A percentile compares a stretch with the other conserved stretches of the same genome.
Conservation (phyloP, 106 monocot species). For the Agapanthus africanus region DNA sequence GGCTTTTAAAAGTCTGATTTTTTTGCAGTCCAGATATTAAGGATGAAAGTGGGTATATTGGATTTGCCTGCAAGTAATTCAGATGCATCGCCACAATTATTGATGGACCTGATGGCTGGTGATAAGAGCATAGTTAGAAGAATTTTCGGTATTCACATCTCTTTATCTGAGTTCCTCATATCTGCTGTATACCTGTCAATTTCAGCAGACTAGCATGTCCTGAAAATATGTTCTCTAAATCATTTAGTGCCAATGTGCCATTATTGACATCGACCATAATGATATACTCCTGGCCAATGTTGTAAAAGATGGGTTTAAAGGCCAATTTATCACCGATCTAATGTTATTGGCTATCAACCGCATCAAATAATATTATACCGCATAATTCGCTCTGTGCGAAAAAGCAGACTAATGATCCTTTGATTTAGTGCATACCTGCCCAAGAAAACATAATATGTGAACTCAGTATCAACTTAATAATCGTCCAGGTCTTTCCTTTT, state of each 20-base stretch:
- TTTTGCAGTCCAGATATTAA: conserved; percentile 94
- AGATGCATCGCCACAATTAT: conserved; percentile 43
- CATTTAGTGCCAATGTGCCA: background rate
- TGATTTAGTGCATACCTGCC: too few relatives aligned
- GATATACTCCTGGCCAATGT: too few relatives aligned
- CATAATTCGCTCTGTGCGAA: too few relatives aligned
- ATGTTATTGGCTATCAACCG: too few relatives aligned
- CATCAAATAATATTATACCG: too few relatives aligned
- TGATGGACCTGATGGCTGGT: conserved; percentile 56
- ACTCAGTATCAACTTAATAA: too few relatives aligned
- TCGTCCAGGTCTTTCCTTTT: too few relatives aligned
- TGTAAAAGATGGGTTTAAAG: too few relatives aligned
- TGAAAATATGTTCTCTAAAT: background rate
- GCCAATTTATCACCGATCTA: too few relatives aligned
- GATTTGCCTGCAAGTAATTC: conserved; percentile 40
- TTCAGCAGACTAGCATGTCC: background rate
- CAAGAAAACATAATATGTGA: too few relatives aligned
- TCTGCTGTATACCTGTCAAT: background rate
- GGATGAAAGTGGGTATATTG: conserved; percentile 44
- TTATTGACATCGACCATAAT: too few relatives aligned
- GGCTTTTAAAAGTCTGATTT: conserved; percentile 49
- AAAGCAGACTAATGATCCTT: too few relatives aligned
- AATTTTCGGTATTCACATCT: conserved; percentile 63
- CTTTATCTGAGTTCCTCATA: background rate
- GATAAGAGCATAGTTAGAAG: conserved; percentile 63